Conservation (phyloP, 306 rosid genomes). For the Mimosa bimucronata region DNA sequence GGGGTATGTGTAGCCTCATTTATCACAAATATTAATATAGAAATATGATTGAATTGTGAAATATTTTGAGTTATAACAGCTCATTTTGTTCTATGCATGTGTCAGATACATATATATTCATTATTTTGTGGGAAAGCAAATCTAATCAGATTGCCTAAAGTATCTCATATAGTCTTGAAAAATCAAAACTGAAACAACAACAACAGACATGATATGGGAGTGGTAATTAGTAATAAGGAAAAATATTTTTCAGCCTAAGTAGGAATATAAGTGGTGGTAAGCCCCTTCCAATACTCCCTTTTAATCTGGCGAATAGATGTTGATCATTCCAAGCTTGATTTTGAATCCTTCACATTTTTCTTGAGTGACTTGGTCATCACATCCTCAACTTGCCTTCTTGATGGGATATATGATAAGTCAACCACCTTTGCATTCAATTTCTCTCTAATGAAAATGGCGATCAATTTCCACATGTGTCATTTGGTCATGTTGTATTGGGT, state of each 20-base stretch:
- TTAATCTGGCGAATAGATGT: not conserved
- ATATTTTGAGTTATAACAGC: not conserved
- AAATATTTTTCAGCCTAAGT: too few species aligned
- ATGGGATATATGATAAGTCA: too few species aligned
- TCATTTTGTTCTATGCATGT: slow-evolving; percentile 13
- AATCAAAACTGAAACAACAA: not conserved
- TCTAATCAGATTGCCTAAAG: too few species aligned
- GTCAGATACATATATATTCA: not conserved
- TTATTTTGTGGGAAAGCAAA: not conserved
- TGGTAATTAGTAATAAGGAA: too few species aligned
- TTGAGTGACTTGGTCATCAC: too few species aligned
- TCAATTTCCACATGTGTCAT: too few species aligned
- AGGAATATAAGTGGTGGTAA: not conserved
- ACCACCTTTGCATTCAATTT: too few species aligned
- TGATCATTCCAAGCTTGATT: not conserved
- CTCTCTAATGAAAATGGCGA: too few species aligned
- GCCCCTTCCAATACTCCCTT: not conserved
- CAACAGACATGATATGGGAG: not conserved
- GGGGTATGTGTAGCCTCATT: slow-evolving; percentile 64
- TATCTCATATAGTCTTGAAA: too few species aligned
- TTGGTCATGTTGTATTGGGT: too few species aligned
- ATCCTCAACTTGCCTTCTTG: too few species aligned
- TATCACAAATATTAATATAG: slow-evolving; percentile 28
- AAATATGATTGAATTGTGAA: slow-evolving; percentile 18
- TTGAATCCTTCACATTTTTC: too few species aligned